phyloP scores from a whole-genome alignment of 768 basidiomycete genomes.

The Hericium rajendrae region DNA sequence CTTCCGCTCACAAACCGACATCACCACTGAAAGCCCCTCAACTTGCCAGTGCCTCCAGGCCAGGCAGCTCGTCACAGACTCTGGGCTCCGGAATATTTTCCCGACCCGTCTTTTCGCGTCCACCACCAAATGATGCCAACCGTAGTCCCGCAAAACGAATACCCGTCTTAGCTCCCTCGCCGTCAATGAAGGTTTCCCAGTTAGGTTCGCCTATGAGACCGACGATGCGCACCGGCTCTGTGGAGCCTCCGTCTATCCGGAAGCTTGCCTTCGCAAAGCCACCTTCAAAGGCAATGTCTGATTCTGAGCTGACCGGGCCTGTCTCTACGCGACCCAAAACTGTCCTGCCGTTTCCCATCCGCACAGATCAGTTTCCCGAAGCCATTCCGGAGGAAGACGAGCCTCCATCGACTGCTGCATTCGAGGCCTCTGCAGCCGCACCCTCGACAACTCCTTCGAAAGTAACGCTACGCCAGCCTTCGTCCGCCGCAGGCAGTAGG shows the following conservation, averaged over 20 bases:
- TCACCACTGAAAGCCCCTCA: slow-evolving; percentile 3
- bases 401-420: not conserved
- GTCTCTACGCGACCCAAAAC: not conserved
- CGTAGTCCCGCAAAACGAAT: slow-evolving; percentile 9
- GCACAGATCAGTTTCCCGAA: slow-evolving; percentile 3
- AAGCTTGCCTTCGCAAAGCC: not conserved
- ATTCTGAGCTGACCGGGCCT: slow-evolving; percentile 11
- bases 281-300: slow-evolving; percentile 8
- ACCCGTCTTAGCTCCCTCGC: not conserved
- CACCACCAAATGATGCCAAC: not conserved
- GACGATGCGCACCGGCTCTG: slow-evolving; percentile 11
- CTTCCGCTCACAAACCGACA: slow-evolving; percentile 3
- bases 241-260: slow-evolving; percentile 5
- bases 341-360: slow-evolving; percentile 5
- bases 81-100: slow-evolving; percentile 4
- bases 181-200: not conserved
- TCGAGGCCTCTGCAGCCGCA: slow-evolving; percentile 2
- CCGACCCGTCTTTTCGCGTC: slow-evolving; percentile 10
- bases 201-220: not conserved
- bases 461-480: slow-evolving; percentile 20
- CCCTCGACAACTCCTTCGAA: slow-evolving; percentile 1
- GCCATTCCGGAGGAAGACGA: slow-evolving; percentile 9
- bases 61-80: not conserved
- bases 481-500: slow-evolving; percentile 20
- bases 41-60: not conserved